Base-by-base conservation (phyloP, 2,329 filamentous ascomycete genomes). In the Arthroderma sp. region DNA sequence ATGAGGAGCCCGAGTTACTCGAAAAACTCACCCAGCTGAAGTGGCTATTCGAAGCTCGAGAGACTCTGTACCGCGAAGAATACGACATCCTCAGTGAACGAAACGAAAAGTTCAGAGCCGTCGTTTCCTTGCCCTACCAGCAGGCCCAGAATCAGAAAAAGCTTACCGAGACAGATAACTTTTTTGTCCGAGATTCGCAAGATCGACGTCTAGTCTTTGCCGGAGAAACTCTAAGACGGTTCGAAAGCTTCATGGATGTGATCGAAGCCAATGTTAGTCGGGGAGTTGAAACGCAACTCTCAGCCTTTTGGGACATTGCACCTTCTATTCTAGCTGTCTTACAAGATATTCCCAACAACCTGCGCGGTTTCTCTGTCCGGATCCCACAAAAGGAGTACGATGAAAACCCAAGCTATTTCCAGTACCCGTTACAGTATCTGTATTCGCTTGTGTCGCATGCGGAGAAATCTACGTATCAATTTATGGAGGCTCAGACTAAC, bases 301-400 rank as follows among this genome's bases (percentile, higher is more conserved):
- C 83, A 6, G 88, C 89, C 0, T 98, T 96, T 62, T 98, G 91
- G 91, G 91, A 98, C 58, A 94, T 96, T 56, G 89, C 88, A 1
- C 91, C 91, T 2, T 79, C 81, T 3, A 73, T 98, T 0, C 73
- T 82, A 28, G 74, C 80, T 10, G 70, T 96, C 39, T 74, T 94
- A 7, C 84, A 94, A 48, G 83, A 83, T 55, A 80, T 95, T 22
- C 88, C 87, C 0, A 60, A 65, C 1, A 54, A 65, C 27, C 59
- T 75, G 28, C 54, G 58, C 3, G 66, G 66, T 1, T 87, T 94
- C 63, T 70, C 77, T 22, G 75, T 94, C 40, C 76, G 83, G 54
- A 87, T 96, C 38, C 88, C 91, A 0, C 60, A 74, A 0, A 70
- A 77, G 11, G 91, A 98, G 63, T 83, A 82, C 52, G 78, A 81